Evolutionary conservation across 2,329 filamentous ascomycete genomes (phyloP).

Genomic region (Beauveria sp.): DNA sequence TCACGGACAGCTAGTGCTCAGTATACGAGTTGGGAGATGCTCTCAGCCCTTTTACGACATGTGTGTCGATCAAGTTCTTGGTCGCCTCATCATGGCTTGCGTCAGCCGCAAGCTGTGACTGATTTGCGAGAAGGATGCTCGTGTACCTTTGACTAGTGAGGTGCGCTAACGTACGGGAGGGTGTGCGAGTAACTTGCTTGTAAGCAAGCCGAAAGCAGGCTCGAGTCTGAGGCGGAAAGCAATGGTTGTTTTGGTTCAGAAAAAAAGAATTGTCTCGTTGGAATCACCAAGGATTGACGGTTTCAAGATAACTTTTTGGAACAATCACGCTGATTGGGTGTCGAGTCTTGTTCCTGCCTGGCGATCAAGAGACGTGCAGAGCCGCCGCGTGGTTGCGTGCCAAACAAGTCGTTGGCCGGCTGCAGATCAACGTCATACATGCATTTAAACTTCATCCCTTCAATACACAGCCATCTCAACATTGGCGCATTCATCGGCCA

Average conservation of each 20-base stretch:
- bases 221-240: neutral
- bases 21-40: too few relatives aligned
- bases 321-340: neutral
- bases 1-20: too few relatives aligned
- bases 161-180: neutral
- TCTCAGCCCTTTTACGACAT: neutral
- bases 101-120: constrained; percentile 1
- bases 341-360: neutral
- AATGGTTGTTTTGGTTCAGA: neutral
- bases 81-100: neutral
- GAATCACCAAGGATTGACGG: neutral
- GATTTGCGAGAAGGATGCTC: neutral
- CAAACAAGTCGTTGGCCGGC: neutral
- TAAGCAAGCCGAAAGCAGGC: neutral
- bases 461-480: neutral
- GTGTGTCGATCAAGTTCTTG: neutral
- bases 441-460: constrained; percentile 3
- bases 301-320: neutral
- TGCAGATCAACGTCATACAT: constrained; percentile 9
- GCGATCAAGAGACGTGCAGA: neutral
- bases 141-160: neutral
- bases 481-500: neutral
- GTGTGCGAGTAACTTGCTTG: neutral
- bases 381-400: neutral
- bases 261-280: neutral